Evolutionary conservation across 1,139 yeast species (phyloP).

Genomic region (Candida mesenterica): DNA sequence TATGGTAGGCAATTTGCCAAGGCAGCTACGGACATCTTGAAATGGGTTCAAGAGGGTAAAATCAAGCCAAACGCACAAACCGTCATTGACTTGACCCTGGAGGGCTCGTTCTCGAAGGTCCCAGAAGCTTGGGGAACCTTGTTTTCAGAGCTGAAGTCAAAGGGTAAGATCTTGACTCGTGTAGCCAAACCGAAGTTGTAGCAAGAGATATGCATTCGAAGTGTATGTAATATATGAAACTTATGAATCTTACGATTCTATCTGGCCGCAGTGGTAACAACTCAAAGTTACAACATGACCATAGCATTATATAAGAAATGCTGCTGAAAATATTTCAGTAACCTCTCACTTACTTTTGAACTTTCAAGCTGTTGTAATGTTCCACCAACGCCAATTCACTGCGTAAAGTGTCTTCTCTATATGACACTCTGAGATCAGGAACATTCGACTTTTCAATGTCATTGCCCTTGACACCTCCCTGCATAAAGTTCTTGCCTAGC

Average conservation of each 20-base stretch:
- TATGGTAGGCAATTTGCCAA: conserved; percentile 29
- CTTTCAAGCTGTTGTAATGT: conserved; percentile 44
- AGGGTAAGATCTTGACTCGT: conserved; percentile 38
- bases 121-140: conserved; percentile 28
- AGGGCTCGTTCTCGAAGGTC: conserved; percentile 15
- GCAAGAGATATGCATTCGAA: background rate
- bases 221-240: no score
- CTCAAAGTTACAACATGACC: no score
- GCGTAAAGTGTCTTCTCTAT: conserved; percentile 74
- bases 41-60: conserved; percentile 41
- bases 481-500: conserved; percentile 73
- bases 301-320: no score
- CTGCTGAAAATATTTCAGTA: no score
- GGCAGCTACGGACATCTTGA: conserved; percentile 34
- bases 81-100: conserved; percentile 22
- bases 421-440: conserved; percentile 81
- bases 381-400: conserved; percentile 75
- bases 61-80: conserved; percentile 28
- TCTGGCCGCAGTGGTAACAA: no score
- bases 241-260: no score
- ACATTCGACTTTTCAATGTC: conserved; percentile 93
- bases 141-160: conserved; percentile 31
- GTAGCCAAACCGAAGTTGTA: conserved; percentile 14
- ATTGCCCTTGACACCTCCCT: conserved; percentile 71
- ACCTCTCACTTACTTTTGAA: no score